phyloP scores from a whole-genome alignment of 2,329 filamentous ascomycete genomes.

The Truncatella angustata region DNA sequence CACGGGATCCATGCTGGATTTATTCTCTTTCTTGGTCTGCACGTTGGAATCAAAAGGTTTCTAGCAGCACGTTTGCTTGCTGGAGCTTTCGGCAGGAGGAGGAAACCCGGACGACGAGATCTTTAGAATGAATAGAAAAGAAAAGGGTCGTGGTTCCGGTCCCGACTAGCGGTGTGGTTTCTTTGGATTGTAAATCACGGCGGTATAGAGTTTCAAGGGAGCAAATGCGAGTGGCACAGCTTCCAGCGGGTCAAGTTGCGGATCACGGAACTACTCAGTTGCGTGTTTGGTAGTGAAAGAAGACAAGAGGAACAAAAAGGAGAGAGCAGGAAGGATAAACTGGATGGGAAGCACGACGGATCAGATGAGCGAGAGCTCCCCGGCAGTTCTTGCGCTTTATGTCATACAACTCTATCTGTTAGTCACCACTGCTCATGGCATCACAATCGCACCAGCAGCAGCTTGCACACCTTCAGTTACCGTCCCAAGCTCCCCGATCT shows the following conservation, averaged over 20 bases:
- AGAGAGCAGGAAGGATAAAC: neutral
- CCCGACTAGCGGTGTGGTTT: neutral
- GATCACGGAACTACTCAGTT: neutral
- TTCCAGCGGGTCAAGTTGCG: no score
- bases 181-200: no score
- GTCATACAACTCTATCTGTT: constrained; percentile 5
- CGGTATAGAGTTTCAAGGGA: no score
- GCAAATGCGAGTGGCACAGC: no score
- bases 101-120: neutral
- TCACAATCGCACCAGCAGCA: no score
- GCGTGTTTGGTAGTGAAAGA: neutral
- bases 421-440: no score
- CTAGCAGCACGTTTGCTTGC: neutral
- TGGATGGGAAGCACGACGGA: no score
- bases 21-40: neutral
- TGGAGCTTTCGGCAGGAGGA: neutral
- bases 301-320: neutral
- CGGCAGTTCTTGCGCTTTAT: constrained; percentile 6
- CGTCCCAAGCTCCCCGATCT: neutral
- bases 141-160: neutral
- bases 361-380: no score
- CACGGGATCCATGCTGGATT: constrained; percentile 7
- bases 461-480: neutral
- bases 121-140: neutral
- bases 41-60: neutral